These are phyloP conservation scores for Petunia axillaris DNA, from an alignment of 257 asterid genomes.

Conservation along the genomic window DNA sequence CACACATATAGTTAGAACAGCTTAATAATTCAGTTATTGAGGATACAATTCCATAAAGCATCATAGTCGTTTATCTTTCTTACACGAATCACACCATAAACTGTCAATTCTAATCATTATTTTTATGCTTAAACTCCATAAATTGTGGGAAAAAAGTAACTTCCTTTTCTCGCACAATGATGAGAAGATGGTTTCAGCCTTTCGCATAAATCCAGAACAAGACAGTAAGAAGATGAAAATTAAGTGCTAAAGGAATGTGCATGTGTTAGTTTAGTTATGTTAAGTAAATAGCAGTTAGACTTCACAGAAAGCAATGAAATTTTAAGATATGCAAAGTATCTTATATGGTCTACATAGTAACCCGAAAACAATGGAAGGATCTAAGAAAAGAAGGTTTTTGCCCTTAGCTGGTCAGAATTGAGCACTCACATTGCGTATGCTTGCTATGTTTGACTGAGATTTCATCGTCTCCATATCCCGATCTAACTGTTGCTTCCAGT, in stretches of 20 bases:
- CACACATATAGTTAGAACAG: conserved; percentile 11
- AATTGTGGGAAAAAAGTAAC: neutral
- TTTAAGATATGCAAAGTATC: neutral
- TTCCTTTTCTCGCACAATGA: neutral
- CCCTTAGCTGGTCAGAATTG: neutral
- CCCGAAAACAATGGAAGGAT: neutral
- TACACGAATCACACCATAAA: conserved; percentile 4
- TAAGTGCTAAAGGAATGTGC: conserved; percentile 2
- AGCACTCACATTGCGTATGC: conserved; percentile 72
- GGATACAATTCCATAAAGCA: conserved; percentile 4
- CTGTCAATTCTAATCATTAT: conserved; percentile 18
- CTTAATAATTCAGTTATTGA: conserved; percentile 20
- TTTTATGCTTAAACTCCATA: conserved; percentile 9
- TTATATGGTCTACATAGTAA: conserved; percentile 4
- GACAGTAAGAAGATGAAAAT: conserved; percentile 12
- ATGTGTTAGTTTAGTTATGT: neutral
- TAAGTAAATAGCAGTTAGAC: neutral
- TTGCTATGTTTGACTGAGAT: conserved; percentile 70
- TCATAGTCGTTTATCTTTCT: conserved; percentile 21
- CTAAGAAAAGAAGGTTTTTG: neutral
- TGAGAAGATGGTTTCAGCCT: conserved; percentile 19
- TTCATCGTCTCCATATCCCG: conserved; percentile 84
- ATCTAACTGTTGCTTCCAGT: conserved; percentile 88
- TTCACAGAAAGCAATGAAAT: neutral
- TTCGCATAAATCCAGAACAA: neutral